phyloP scores from a whole-genome alignment of 768 basidiomycete genomes.

The Termitomyces sp. region DNA sequence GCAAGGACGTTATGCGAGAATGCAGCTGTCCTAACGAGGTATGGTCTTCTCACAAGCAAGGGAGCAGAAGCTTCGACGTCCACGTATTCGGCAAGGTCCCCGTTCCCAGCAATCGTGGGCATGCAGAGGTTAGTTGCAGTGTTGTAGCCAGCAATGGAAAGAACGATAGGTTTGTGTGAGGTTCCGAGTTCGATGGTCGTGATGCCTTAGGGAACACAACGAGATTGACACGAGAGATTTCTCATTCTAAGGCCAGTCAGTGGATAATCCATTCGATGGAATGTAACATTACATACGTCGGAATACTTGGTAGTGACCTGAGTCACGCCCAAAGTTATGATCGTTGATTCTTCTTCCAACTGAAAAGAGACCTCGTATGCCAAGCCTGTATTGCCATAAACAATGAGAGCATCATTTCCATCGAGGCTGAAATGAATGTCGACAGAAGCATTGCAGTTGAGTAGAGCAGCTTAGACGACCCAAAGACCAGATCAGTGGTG shows the following conservation, averaged over 20 bases:
- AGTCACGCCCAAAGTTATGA: slow-evolving; percentile 6
- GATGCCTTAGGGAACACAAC: slow-evolving; percentile 3
- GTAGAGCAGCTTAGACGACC: slow-evolving; percentile 10
- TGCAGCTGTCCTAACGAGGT: slow-evolving; percentile 12
- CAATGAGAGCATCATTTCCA: slow-evolving; percentile 10
- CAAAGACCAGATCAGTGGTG: slow-evolving; percentile 11
- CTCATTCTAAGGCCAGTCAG: neutral
- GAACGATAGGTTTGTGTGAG: neutral
- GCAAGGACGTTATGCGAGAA: slow-evolving; percentile 5
- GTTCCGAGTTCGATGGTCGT: slow-evolving; percentile 6
- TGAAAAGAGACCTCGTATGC: slow-evolving; percentile 11
- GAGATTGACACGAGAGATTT: slow-evolving; percentile 8
- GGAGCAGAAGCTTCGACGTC: slow-evolving; percentile 11
- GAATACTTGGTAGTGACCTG: slow-evolving; percentile 7
- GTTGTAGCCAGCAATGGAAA: slow-evolving; percentile 14
- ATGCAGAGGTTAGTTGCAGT: slow-evolving; percentile 14
- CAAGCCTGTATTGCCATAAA: slow-evolving; percentile 11
- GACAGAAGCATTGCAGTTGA: slow-evolving; percentile 16
- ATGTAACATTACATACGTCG: neutral
- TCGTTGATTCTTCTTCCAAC: neutral
- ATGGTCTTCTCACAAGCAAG: slow-evolving; percentile 9
- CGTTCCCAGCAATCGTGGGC: slow-evolving; percentile 12
- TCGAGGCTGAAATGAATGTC: slow-evolving; percentile 10
- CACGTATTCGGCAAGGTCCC: slow-evolving; percentile 9
- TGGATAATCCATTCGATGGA: too few species aligned